Percentiles rank a stretch among this genome's conserved stretches.
Evolutionary conservation across 169 alveolate species (phyloP).

Genomic region (Plasmodium falciparum): DNA sequence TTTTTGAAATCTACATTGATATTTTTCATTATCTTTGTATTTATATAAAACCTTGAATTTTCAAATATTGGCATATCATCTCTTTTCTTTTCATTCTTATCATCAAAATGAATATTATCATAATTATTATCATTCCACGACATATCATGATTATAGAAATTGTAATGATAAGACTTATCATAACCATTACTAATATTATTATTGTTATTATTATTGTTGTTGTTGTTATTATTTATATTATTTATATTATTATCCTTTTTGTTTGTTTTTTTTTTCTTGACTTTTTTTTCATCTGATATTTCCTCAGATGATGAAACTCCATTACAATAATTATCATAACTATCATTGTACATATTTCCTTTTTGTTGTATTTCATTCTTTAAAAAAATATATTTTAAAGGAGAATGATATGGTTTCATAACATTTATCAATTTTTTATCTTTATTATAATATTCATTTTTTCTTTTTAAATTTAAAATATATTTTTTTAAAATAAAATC

Average conservation of each 20-base stretch:
- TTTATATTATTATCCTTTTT: background rate
- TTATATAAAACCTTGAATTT: conserved; percentile 42
- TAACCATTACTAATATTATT: background rate
- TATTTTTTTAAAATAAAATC: conserved; percentile 57
- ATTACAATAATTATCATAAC: background rate
- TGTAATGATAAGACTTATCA: background rate
- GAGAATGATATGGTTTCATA: conserved; percentile 76
- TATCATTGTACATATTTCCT: background rate
- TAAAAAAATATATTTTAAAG: conserved; percentile 63
- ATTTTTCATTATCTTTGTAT: conserved; percentile 7
- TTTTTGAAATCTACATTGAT: conserved; percentile 51
- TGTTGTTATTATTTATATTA: background rate
- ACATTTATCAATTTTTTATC: conserved; percentile 47
- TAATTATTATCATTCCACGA: background rate
- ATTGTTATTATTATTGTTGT: background rate
- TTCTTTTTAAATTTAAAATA: conserved; percentile 36
- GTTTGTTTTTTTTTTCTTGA: background rate
- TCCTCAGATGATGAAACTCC: background rate
- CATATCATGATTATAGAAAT: background rate
- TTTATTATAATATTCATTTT: conserved; percentile 36
- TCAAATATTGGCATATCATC: conserved; percentile 74
- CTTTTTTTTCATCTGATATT: background rate
- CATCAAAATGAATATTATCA: background rate
- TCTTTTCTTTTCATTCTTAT: conserved; percentile 12
- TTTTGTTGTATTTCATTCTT: conserved; percentile 48